phyloP scores from a whole-genome alignment of 768 basidiomycete genomes.

The Panaeolus papilionaceus region DNA sequence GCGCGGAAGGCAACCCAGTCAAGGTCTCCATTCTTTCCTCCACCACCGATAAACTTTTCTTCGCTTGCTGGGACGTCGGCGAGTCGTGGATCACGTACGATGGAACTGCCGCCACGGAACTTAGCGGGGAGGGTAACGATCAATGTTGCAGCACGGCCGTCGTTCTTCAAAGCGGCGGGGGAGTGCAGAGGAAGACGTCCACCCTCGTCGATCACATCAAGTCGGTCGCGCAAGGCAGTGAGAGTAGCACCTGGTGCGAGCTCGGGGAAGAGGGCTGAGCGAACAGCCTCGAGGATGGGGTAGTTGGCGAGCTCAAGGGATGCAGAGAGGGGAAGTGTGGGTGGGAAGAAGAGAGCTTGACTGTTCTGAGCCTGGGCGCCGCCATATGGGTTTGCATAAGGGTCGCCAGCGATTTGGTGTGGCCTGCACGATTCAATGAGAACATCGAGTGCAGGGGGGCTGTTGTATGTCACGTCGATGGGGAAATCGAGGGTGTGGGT shows the following conservation, averaged over 20 bases:
- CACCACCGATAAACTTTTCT: constrained; percentile 68
- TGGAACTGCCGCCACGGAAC: constrained; percentile 70
- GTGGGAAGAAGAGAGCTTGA: constrained; percentile 76
- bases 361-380: constrained; percentile 38
- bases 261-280: constrained; percentile 72
- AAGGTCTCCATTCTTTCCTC: constrained; percentile 67
- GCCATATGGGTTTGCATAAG: constrained; percentile 50
- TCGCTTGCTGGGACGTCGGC: constrained; percentile 48
- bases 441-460: constrained; percentile 80
- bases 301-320: constrained; percentile 84
- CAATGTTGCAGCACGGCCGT: constrained; percentile 76
- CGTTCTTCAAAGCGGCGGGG: constrained; percentile 57
- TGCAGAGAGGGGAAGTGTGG: constrained; percentile 72
- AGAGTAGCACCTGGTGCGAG: constrained; percentile 75
- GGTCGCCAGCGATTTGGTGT: constrained; percentile 54
- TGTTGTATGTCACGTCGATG: constrained; percentile 75
- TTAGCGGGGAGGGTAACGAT: constrained; percentile 77
- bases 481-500: constrained; percentile 85
- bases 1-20: constrained; percentile 82
- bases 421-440: constrained; percentile 77
- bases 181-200: constrained; percentile 60
- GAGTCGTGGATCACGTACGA: constrained; percentile 52
- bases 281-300: constrained; percentile 81
- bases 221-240: constrained; percentile 66
- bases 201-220: constrained; percentile 72